These are phyloP conservation scores for Gossypium bickii DNA, from an alignment of 345 rosid genomes.

Conservation along the genomic window DNA sequence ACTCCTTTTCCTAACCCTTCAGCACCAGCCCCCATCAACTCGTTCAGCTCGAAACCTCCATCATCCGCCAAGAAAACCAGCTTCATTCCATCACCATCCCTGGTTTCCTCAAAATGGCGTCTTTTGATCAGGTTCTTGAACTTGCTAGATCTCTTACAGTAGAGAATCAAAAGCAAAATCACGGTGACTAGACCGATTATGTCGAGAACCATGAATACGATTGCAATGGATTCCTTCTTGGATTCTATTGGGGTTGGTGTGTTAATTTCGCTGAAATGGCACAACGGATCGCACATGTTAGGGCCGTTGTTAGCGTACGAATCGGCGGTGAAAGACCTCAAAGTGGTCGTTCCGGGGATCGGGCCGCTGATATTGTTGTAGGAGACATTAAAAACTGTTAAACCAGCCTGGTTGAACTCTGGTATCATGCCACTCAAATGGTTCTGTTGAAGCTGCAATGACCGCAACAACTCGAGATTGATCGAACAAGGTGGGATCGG, in stretches of 20 bases:
- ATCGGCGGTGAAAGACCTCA: slow-evolving; percentile 25
- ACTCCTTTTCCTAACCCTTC: slow-evolving; percentile 51
- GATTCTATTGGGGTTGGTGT: not conserved
- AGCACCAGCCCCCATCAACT: slow-evolving; percentile 48
- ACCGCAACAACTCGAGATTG: slow-evolving; percentile 23
- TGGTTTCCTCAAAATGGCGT: not conserved
- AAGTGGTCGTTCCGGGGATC: slow-evolving; percentile 27
- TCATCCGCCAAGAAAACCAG: slow-evolving; percentile 30
- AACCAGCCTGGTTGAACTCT: slow-evolving; percentile 30
- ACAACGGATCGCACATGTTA: slow-evolving; percentile 31
- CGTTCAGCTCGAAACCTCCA: slow-evolving; percentile 27
- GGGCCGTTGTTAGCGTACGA: slow-evolving; percentile 25
- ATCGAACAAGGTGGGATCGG: slow-evolving; percentile 24
- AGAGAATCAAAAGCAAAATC: slow-evolving; percentile 31
- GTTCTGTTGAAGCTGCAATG: slow-evolving; percentile 44
- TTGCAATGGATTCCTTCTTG: slow-evolving; percentile 6
- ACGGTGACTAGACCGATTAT: slow-evolving; percentile 31
- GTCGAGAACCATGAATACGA: slow-evolving; percentile 24
- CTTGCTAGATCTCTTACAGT: slow-evolving; percentile 26
- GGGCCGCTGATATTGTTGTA: slow-evolving; percentile 39
- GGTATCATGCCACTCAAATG: slow-evolving; percentile 36
- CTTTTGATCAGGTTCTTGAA: slow-evolving; percentile 15
- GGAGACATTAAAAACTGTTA: slow-evolving; percentile 38
- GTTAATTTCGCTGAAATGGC: slow-evolving; percentile 7
- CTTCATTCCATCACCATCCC: not conserved